Evolutionary conservation across 192 early-diverging fungal species (phyloP).

Genomic region (Entomortierella chlamydospora): DNA sequence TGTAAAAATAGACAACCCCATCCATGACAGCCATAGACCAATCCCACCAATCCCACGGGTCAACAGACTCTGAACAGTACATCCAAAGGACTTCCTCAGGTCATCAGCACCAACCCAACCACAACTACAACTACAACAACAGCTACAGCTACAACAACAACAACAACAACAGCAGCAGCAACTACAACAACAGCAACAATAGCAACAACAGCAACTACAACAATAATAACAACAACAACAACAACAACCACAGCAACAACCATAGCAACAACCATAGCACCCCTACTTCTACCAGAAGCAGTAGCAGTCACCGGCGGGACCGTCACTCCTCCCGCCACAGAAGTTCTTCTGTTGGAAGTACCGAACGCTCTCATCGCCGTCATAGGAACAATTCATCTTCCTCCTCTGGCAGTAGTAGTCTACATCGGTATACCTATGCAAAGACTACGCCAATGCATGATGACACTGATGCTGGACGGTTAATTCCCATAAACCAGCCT

Average conservation of each 20-base stretch:
- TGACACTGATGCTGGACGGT: conserved; percentile 42
- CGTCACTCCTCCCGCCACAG: conserved; percentile 15
- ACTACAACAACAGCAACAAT: background rate
- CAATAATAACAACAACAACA: background rate
- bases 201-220: background rate
- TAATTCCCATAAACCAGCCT: conserved; percentile 47
- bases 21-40: background rate
- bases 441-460: conserved; percentile 50
- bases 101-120: background rate
- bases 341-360: conserved; percentile 31
- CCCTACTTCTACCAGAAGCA: no score
- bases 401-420: background rate
- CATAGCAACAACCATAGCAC: background rate
- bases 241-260: conserved; percentile 2
- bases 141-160: background rate
- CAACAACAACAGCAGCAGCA: background rate
- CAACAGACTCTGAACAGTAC: background rate
- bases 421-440: conserved; percentile 6
- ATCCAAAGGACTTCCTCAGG: background rate
- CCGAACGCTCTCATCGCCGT: conserved; percentile 8
- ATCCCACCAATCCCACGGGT: background rate
- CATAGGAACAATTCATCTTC: background rate
- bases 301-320: background rate
- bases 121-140: no score
- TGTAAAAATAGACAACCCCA: no score